Base-by-base conservation (phyloP, 1,139 yeast genomes). In the Yamadazyma conglobata region DNA sequence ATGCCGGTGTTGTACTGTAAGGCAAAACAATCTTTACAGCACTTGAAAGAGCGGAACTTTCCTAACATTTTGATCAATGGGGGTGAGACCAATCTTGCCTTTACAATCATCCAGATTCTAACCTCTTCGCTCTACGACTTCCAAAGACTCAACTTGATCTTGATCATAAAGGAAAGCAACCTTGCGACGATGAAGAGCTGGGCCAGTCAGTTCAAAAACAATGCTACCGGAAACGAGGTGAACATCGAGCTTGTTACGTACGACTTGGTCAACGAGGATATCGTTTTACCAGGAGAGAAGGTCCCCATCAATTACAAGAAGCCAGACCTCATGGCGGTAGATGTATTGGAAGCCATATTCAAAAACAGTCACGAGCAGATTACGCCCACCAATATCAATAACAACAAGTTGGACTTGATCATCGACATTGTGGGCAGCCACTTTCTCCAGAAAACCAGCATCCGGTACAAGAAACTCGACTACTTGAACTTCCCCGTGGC, bases 391-490 rank as follows among this genome's bases (percentile, higher is more conserved):
- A 60, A 57, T 33, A 33, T 62, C 21, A 40, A 52, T 29, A 42
- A 51, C 17, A 58, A 54, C 40, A 61, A 60, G 34, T 46, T 65
- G 28, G 73, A 68, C 40, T 40, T 58, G 20, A 52, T 68, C 25
- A 48, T 68, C 16, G 74, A 68, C 43, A 58, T 68, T 13, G 49
- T 61, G 18, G 74, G 74, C 12, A 50, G 66, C 36, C 62, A 58
- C 40, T 56, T 56, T 39, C 60, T 68, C 37, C 71, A 66, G 34
- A 48, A 47, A 6, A 42, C 52, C 19, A 28, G 51, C 3, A 52
- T 64, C 10, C 53, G 56, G 32, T 52, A 58, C 36, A 44, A 48
- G 17, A 50, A 50, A 28, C 47, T 67, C 11, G 68, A 61, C 33
- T 47, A 53, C 13, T 42, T 63, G 17, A 45, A 52, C 11, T 51